phyloP scores from a whole-genome alignment of 495 filamentous ascomycete species.

The Penicillium verhagenii region DNA sequence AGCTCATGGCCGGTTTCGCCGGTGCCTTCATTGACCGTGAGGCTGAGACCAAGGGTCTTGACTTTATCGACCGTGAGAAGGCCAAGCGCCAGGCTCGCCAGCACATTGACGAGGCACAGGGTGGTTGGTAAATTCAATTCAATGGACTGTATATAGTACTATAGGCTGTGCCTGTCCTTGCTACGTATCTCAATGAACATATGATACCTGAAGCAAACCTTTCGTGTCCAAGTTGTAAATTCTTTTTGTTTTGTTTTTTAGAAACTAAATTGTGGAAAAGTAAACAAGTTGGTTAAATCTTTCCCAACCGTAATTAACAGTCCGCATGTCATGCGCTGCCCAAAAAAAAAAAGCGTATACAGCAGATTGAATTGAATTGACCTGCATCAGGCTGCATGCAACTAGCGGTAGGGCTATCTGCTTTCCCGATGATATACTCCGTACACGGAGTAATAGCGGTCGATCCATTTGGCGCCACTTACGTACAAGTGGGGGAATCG shows the following conservation, averaged over 20 bases:
- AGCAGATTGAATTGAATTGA: background rate
- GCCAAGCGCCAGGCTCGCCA: conserved; percentile 59
- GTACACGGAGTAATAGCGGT: too few species aligned
- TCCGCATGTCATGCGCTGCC: too few species aligned
- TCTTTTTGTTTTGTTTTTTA: too few species aligned
- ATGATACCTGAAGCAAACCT: background rate
- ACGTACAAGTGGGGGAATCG: background rate
- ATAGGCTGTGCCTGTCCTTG: background rate
- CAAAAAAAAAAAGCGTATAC: too few species aligned
- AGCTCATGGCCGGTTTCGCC: conserved; percentile 64
- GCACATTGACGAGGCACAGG: conserved; percentile 45
- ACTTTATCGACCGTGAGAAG: conserved; percentile 66
- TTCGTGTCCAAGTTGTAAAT: background rate
- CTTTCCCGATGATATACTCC: background rate
- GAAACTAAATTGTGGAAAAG: too few species aligned
- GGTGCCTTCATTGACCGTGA: conserved; percentile 73
- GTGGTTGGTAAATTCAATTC: conserved; percentile 10
- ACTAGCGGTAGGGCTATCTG: background rate
- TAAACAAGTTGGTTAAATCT: too few species aligned
- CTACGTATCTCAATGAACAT: background rate
- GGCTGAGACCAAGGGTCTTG: conserved; percentile 67
- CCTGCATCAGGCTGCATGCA: background rate
- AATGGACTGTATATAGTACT: background rate
- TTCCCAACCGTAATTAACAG: too few species aligned
- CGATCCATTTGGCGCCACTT: background rate